Base-by-base conservation (phyloP, 1,284 basidiomycete species). In the Sutorius eximius region DNA sequence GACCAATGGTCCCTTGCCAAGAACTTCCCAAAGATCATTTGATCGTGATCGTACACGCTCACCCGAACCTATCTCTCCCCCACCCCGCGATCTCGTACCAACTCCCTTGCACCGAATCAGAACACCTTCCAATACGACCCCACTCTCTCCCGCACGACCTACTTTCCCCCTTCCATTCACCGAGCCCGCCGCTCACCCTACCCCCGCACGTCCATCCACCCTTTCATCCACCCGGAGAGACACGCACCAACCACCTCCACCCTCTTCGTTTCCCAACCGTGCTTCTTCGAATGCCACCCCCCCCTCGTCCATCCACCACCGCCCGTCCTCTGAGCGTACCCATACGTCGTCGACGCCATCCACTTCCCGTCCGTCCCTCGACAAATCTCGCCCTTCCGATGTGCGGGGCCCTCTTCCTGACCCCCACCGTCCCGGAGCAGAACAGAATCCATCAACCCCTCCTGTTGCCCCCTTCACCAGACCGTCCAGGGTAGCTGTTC, bases 51-150 rank as follows among this genome's bases (percentile, higher is more conserved):
- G 24, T 44, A 40, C 44, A 30, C 53, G 34, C 29, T 55, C 51
- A 24, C 52, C 57, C 8, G 70, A 57, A 13, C 64, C 53, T 18
- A 45, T 63, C 42, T 46, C 65, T 15, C 52, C 55, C 24, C 57
- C 67, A 15, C 44, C 44, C n/a, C 67, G 61, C 11, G 60, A 59
- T 44, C 32, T 30, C 16, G 29, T 57, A 37, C 67, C 64, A 0
- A 51, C 55, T 3, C 44, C 56, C 32, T 7, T 65, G 20, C 58
- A 55, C 37, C 59, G 69, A 24, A 37, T 38, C 29, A 60, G 57
- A 54, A 55, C 64, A 2, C 53, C 63, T 29, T 59, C 67, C 1
- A 70, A 57, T 8, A 40, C 52, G 15, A 41, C 41, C 29, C 45
- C 52, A 16, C 27, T 29, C 45, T 53, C 67, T 6, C 55, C 58